Percentiles rank a stretch among this genome's conserved stretches.
Evolutionary conservation across 768 basidiomycete genomes (phyloP).

Genomic region (Rubroboletus pulcherrimus): DNA sequence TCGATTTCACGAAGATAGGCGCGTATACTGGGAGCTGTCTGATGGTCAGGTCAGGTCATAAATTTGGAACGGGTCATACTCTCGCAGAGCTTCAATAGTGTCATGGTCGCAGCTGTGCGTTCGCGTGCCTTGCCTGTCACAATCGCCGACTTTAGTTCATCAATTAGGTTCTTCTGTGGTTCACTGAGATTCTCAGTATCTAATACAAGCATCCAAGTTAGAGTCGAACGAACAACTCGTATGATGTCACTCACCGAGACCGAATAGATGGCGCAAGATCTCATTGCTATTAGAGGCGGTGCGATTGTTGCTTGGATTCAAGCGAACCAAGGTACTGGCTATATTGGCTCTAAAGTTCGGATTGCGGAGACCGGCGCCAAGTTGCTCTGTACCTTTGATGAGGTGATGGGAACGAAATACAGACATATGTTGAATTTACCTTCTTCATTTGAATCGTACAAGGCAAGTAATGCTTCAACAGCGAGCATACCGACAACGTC

Average conservation of each 20-base stretch:
- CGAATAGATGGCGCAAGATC: neutral
- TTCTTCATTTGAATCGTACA: neutral
- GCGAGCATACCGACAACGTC: neutral
- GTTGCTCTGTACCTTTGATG: neutral
- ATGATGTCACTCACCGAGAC: neutral
- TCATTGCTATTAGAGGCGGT: too few species aligned
- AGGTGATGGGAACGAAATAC: neutral
- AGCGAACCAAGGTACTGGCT: neutral
- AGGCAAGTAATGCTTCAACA: neutral
- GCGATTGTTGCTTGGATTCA: too few species aligned
- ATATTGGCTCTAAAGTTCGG: neutral
- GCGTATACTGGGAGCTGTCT: neutral
- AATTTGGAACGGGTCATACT: neutral
- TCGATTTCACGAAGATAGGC: neutral
- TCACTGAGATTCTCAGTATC: neutral
- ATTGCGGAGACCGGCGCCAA: neutral
- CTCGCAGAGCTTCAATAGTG: neutral
- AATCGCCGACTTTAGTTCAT: neutral
- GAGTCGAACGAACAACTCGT: neutral
- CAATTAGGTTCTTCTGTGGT: neutral
- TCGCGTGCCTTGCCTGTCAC: neutral
- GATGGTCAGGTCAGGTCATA: neutral
- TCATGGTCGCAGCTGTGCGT: neutral
- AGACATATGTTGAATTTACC: neutral
- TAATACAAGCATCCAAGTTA: neutral